A percentile compares a stretch with the other conserved stretches of the same genome.
phyloP scores from a whole-genome alignment of 345 rosid species.

The Salix caprea region DNA sequence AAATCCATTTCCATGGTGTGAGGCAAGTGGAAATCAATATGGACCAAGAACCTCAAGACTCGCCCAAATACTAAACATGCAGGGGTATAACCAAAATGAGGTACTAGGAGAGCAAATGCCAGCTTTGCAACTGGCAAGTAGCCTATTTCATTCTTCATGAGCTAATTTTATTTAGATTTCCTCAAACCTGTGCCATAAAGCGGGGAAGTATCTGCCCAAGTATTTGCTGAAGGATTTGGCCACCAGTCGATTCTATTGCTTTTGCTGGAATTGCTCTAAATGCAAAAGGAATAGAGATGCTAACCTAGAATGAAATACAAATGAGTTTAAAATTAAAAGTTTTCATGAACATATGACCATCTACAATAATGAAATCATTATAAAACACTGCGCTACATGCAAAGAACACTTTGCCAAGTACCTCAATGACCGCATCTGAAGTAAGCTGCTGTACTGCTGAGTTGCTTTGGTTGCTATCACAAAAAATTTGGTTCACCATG shows the following conservation, averaged over 20 bases:
- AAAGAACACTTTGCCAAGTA: conserved; percentile 16
- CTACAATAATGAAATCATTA: conserved; percentile 5
- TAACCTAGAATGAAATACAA: conserved; percentile 41
- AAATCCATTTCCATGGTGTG: background rate
- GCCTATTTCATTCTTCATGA: conserved; percentile 7
- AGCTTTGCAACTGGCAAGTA: background rate
- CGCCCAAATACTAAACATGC: background rate
- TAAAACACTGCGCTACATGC: background rate
- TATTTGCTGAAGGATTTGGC: conserved; percentile 74
- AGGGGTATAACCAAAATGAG: background rate
- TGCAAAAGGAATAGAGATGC: conserved; percentile 75
- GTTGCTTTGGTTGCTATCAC: conserved; percentile 32
- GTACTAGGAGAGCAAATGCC: background rate
- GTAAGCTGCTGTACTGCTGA: conserved; percentile 57
- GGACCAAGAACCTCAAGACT: background rate
- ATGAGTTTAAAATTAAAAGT: background rate
- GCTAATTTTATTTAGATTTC: conserved; percentile 1
- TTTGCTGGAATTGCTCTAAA: conserved; percentile 63
- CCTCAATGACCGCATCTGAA: conserved; percentile 91
- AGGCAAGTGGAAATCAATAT: background rate
- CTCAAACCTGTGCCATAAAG: conserved; percentile 81
- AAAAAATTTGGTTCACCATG: conserved; percentile 81
- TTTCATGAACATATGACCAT: background rate
- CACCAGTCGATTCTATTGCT: conserved; percentile 76
- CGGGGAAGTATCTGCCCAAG: conserved; percentile 85